Base-by-base conservation (phyloP, 129 eudicot genomes). In the Pseudognaphalium luteoalbum region DNA sequence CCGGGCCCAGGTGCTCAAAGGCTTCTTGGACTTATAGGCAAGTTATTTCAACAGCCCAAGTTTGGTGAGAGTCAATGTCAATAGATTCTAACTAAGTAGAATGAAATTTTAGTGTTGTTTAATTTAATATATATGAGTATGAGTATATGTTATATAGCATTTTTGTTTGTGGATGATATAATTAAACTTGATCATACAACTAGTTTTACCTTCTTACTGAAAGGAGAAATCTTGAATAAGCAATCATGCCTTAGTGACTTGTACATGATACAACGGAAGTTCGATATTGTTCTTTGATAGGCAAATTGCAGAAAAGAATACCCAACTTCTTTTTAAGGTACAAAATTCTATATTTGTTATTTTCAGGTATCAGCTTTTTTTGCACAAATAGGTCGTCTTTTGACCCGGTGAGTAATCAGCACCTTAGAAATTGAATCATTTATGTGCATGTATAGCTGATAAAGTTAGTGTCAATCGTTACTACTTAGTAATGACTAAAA, bases 1-100 rank as follows among this genome's bases (percentile, higher is more conserved):
- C 96, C 93, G 1, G 93, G 97, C 57, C 89, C 87, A 0, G 97
- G 97, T 21, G 91, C 93, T 28, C 67, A 84, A 35, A 77, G 96
- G 89, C 93, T 94, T 66, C 71, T 74, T 1, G 47, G 78, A 9
- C 97, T 94, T 71, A 65, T 94, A 25, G 86, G 77, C 76, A 85
- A 70, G 30, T 47, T 91, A 64, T 74, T 91, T 76, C 78, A 70
- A 54, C 79, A 81, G 52, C 81, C 86, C 32, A 76, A 81, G 72
- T 76, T 78, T 72, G 75, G 77, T 14, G 69, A 80, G 29, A 57
- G 84, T 39, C 98, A 88, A 60, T 94, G 98, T 85, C 86, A 17
- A 70, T 89, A 86, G 88, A 58, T 80, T 79, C 60, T 71, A 25
- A 47, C 30, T 51, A 12, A 42, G 65, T 47, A 77, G 57, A 64